Percentiles rank a stretch among this genome's conserved stretches.
These are phyloP conservation scores for Nigrospora sphaerica DNA, from an alignment of 2,329 filamentous ascomycete genomes.

Conservation along the genomic window DNA sequence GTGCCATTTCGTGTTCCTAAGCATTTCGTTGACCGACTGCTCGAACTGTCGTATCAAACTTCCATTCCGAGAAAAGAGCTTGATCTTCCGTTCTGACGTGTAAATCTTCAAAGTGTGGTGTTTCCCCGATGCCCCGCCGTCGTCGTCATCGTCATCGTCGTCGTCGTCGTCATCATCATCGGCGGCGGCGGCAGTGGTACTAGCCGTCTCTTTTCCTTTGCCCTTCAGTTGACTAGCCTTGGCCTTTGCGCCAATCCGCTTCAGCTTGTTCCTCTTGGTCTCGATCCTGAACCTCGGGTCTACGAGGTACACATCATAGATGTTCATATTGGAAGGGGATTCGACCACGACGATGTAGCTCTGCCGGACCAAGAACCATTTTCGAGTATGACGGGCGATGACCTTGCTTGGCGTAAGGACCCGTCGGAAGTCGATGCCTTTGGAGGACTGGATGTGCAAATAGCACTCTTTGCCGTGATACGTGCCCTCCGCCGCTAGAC, in stretches of 20 bases:
- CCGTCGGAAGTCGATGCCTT: conserved; percentile 78
- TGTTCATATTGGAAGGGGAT: conserved; percentile 96
- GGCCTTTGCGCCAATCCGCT: conserved; percentile 37
- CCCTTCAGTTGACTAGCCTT: conserved; percentile 7
- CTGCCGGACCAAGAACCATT: conserved; percentile 97
- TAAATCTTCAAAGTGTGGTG: conserved; percentile 84
- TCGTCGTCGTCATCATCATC: conserved; percentile 24
- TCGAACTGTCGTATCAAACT: conserved; percentile 86
- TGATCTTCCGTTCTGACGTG: conserved; percentile 88
- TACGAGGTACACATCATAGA: conserved; percentile 97
- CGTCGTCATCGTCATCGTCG: conserved; percentile 18
- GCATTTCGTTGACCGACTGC: conserved; percentile 84
- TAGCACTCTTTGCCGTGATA: conserved; percentile 98
- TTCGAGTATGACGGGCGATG: conserved; percentile 76
- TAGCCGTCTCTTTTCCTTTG: conserved; percentile 13
- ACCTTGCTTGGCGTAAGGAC: conserved; percentile 73
- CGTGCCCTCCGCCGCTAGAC: conserved; percentile 88
- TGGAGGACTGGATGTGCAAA: conserved; percentile 83
- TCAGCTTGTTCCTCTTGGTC: conserved; percentile 58
- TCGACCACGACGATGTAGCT: conserved; percentile 98
- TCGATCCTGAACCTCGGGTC: conserved; percentile 81
- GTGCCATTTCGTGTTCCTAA: conserved; percentile 74
- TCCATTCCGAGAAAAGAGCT: conserved; percentile 85
- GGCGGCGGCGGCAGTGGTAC: too few relatives aligned
- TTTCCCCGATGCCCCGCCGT: conserved; percentile 35